Evolutionary conservation across 75 land plant species (phyloP), one percentile per base, ranked within the genome.

Genomic region (Picea sitchensis): DNA sequence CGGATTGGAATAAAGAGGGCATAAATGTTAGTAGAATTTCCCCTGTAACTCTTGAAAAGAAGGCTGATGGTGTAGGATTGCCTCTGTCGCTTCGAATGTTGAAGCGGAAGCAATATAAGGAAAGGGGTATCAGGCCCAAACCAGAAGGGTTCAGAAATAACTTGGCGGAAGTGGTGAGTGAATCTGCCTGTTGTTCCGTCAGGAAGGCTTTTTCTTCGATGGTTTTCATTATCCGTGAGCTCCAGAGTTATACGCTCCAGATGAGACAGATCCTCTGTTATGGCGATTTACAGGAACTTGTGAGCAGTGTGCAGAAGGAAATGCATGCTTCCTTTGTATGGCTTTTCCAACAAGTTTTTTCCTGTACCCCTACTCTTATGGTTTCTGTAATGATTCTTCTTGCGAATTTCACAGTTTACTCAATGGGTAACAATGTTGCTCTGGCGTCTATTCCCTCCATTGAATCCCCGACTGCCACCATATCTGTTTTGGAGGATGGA

Each of bases 271-370:
- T 79, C 69, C 79, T 93, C 73, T 80, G 59, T 65, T 84, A 72
- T 60, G 84, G 87, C 38, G 98, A 92, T 69, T 21, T 91, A 14
- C 86, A 87, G 60, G 87, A 86, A 38, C 83, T 97, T 67, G 72
- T 92, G 76, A 79, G 44, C 14, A 65, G 83, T 1, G 98, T 95
- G 44, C 93, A 95, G 74, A 79, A 65, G 38, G 99, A 97, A 71
- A 84, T 93, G 84, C 89, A 93, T 61, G 89, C 89, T 34, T 93
- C 99, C 59, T 93, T 97, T 71, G 93, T 92, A 65, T 95, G 99
- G 99, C 88, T 97, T 32, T 97, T 97, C 84, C 92, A 93, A 78
- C 92, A 93, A 21, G 93, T 95, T 12, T 98, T 95, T 81, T 89
- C 99, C 1, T 84, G 83, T 58, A 93, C 99, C 6, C 98, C 99